Base-by-base conservation (phyloP, 257 asterid genomes). In the Leptodermis oblonga region DNA sequence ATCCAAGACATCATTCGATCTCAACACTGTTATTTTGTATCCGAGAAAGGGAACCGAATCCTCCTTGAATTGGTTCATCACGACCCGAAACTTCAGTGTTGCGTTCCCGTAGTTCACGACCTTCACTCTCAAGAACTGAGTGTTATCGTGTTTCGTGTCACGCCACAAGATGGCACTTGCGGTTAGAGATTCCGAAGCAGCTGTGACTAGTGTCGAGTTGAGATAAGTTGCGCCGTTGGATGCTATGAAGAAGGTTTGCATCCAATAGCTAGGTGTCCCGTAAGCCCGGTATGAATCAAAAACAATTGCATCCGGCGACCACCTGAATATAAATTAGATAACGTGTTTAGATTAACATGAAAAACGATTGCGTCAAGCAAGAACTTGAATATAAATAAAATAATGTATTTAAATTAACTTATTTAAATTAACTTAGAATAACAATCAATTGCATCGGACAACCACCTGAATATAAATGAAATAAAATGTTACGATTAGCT, bases 211-310 rank as follows among this genome's bases (percentile, higher is more conserved):
- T 37, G 87, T 71, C 10, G 97, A 79, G 55, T 54, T 79, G 39
- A 90, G 86, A 64, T 90, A 97, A 25, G 85, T 81, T 15, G 97
- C 99, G 0, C 96, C 96, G 23, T 90, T 93, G 4, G 99, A 93
- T 72, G 91, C 92, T 67, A 62, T 74, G 82, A 93, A 93, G 67
- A 90, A 90, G 54, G 88, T 94, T 53, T 93, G 99, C 99, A 93
- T 93, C 97, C 97, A 93, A 64, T 93, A 93, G 73, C 96, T 93
- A 17, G 97, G 99, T 43, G 97, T 93, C 51, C 96, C 97, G 54
- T 87, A 93, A 12, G 61, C 28, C 52, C 68, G 84, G 3, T 92
- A 82, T 25, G 97, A 88, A 76, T 92, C 84, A 54, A 83, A 93
- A 49, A 88, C 96, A 72, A 93, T 93, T 41, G 99, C 97, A 81